Base-by-base conservation (phyloP, 2,329 filamentous ascomycete genomes). In the Apiospora aurea region DNA sequence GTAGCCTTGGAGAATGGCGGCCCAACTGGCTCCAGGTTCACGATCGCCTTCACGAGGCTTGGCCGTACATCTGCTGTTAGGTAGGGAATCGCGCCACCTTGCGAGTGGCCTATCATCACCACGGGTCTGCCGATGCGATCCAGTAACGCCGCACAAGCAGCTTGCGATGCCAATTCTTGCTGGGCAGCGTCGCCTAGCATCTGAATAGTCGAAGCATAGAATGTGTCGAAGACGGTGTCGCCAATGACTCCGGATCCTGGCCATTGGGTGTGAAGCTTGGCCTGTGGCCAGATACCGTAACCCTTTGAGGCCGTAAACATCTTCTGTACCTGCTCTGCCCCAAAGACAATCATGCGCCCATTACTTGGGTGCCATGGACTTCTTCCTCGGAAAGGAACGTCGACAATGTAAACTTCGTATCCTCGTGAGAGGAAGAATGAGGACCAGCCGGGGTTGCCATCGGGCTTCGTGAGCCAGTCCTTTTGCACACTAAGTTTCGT, bases 401-500 rank as follows among this genome's bases (percentile, higher is more conserved):
- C 86, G 16, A 84, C 80, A 67, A 87, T 78, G 76, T 86, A 87
- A 67, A 86, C 79, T 64, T 84, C 82, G 76, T 85, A 85, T 21
- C 85, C 85, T n/a, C 82, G 79, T 6, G 76, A 74, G 8, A 87
- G 73, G 75, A 87, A 88, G 71, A 81, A 81, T 3, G 83, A 85
- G 0, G 85, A 83, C 86, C 86, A 88, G 21, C 85, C 85, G 11
- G 80, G 80, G 18, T 82, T 78, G 64, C 84, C 84, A 71, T 86
- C 85, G 8, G 85, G 85, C 66, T 84, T 87, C 69, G 82, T 83
- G 26, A 86, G 79, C 78, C 84, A 87, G 74, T 85, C 85, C 81
- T 83, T 71, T 51, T 69, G 47, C 47, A 26, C 34, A 14, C 34
- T 72, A 43, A 70, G 6, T 72, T 66, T 73, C 67, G 24, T 69